Conservation (phyloP, 2,329 filamentous ascomycete genomes). For the Talaromyces sp. region DNA sequence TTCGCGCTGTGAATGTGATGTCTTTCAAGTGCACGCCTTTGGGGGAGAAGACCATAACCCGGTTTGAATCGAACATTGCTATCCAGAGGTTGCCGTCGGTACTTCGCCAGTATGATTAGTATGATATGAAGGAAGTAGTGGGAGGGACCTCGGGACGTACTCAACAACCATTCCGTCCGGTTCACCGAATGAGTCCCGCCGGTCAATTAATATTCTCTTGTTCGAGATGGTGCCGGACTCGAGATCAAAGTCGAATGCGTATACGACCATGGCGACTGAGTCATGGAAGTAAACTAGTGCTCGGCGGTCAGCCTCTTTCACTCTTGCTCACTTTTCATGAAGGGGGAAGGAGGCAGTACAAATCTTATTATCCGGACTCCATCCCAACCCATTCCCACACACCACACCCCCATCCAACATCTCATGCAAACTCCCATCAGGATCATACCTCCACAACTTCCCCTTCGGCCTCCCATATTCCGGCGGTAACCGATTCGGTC, state of each 20-base stretch:
- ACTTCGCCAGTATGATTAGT: constrained; percentile 16
- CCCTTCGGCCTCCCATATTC: constrained; percentile 26
- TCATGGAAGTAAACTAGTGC: constrained; percentile 34
- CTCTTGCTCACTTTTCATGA: too few relatives aligned
- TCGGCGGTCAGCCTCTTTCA: background rate
- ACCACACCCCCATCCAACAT: constrained; percentile 31
- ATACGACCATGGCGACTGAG: constrained; percentile 29
- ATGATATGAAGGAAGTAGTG: background rate
- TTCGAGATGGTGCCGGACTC: constrained; percentile 30
- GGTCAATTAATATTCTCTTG: constrained; percentile 25
- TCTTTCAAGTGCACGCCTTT: constrained; percentile 31
- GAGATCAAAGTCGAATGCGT: constrained; percentile 31
- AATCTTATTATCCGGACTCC: constrained; percentile 35
- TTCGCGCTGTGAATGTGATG: constrained; percentile 30
- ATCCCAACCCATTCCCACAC: constrained; percentile 34
- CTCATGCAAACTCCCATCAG: constrained; percentile 26
- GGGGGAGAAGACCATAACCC: constrained; percentile 33
- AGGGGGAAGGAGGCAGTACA: constrained; percentile 20
- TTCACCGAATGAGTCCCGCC: constrained; percentile 25
- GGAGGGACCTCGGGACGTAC: constrained; percentile 23
- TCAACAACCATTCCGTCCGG: constrained; percentile 39
- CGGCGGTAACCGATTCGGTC: constrained; percentile 26
- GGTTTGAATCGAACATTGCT: constrained; percentile 30
- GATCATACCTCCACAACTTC: constrained; percentile 22
- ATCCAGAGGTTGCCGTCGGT: constrained; percentile 36